These are phyloP conservation scores for Tetradesmus obliquus DNA, from an alignment of 139 green algal species.

Conservation along the genomic window DNA sequence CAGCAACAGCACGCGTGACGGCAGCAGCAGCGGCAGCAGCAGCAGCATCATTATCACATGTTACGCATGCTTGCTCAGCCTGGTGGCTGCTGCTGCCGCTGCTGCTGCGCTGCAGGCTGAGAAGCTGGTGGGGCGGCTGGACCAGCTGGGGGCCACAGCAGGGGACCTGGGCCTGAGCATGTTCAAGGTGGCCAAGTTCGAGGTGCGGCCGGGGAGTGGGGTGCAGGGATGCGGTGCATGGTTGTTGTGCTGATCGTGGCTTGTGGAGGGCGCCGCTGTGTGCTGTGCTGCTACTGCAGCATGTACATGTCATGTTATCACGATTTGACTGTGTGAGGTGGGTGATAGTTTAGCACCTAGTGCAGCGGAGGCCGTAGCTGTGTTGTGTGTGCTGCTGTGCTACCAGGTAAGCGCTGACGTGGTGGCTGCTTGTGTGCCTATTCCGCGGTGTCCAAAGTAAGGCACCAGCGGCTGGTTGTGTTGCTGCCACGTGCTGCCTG, in stretches of 20 bases:
- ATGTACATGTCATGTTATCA: too few species aligned
- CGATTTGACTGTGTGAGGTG: too few species aligned
- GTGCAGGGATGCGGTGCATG: background rate
- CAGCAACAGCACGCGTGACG: background rate
- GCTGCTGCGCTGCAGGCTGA: constrained; percentile 45
- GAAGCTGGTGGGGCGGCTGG: constrained; percentile 51
- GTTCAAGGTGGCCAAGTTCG: constrained; percentile 54
- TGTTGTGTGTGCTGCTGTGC: too few species aligned
- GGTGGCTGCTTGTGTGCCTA: background rate
- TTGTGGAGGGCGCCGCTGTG: background rate
- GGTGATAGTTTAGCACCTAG: too few species aligned
- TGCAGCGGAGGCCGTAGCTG: too few species aligned
- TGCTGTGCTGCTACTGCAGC: background rate
- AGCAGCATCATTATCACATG: background rate
- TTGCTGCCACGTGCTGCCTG: background rate
- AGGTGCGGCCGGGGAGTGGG: background rate
- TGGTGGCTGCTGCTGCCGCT: background rate
- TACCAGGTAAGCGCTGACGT: too few species aligned
- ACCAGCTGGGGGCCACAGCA: constrained; percentile 50
- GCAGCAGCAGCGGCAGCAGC: background rate
- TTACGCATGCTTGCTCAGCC: background rate
- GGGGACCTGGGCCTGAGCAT: constrained; percentile 65
- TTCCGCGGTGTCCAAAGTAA: background rate
- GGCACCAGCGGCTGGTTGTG: background rate
- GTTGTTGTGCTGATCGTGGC: background rate